phyloP scores from a whole-genome alignment of 768 basidiomycete species.

The Boletus subcaerulescens region DNA sequence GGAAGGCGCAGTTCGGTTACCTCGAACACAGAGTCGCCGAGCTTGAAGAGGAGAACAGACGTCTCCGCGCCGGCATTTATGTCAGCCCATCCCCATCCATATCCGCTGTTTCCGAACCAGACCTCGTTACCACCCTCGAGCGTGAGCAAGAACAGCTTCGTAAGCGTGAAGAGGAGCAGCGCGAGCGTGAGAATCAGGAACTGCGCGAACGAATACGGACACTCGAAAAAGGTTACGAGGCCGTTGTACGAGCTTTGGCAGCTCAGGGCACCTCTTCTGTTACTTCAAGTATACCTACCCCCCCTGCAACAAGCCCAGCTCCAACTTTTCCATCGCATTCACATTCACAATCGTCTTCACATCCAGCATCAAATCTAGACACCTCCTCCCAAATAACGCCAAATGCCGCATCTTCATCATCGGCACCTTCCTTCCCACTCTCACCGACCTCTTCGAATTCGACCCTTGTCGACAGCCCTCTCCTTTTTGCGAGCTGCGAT shows the following conservation, averaged over 20 bases:
- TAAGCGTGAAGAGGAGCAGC: constrained; percentile 37
- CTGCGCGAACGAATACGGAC: constrained; percentile 72
- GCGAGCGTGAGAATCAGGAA: constrained; percentile 70
- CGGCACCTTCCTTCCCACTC: constrained; percentile 34
- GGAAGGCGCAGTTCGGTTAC: constrained; percentile 75
- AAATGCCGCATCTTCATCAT: constrained; percentile 27
- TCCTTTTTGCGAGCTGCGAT: constrained; percentile 26
- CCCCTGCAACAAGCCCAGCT: constrained; percentile 10
- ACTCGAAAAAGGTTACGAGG: constrained; percentile 80
- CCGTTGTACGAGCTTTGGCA: constrained; percentile 71
- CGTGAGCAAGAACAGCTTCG: constrained; percentile 31
- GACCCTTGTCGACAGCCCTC: constrained; percentile 35
- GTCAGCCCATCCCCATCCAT: constrained; percentile 23
- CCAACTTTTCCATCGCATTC: constrained; percentile 18
- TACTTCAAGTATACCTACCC: constrained; percentile 11
- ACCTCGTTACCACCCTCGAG: constrained; percentile 21
- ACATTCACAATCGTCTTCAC: constrained; percentile 21
- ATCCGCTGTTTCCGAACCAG: constrained; percentile 14
- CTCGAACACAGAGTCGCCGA: constrained; percentile 68
- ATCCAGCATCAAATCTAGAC: constrained; percentile 20
- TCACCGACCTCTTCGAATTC: constrained; percentile 44
- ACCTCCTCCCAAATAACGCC: constrained; percentile 24
- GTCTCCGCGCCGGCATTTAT: constrained; percentile 55
- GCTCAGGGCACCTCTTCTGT: constrained; percentile 47
- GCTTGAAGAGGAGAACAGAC: constrained; percentile 82